These are phyloP conservation scores for Triadica sebifera DNA, from an alignment of 345 rosid genomes.

Conservation along the genomic window DNA sequence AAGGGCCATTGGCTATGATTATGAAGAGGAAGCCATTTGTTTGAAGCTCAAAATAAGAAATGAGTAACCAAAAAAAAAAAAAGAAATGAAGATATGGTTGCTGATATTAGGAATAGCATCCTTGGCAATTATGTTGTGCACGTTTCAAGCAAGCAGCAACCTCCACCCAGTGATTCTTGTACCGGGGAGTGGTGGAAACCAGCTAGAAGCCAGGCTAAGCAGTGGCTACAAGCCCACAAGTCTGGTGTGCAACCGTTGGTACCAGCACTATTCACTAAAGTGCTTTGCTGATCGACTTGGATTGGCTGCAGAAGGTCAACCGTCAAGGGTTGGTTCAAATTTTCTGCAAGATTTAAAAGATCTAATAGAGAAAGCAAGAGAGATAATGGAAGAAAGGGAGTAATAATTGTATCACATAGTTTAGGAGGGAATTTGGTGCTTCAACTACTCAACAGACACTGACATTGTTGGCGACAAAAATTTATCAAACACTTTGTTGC, in stretches of 20 bases:
- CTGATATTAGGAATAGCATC: slow-evolving; percentile 7
- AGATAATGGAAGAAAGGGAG: slow-evolving; percentile 61
- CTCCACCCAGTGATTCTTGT: slow-evolving; percentile 70
- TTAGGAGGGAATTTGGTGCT: slow-evolving; percentile 77
- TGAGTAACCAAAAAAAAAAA: too few species aligned
- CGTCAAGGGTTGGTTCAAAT: slow-evolving; percentile 59
- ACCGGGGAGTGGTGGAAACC: slow-evolving; percentile 90
- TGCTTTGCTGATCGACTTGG: slow-evolving; percentile 79
- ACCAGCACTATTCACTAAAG: slow-evolving; percentile 57
- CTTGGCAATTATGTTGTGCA: slow-evolving; percentile 30
- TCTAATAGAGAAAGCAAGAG: slow-evolving; percentile 58
- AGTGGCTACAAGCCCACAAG: slow-evolving; percentile 52
- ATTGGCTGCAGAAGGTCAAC: slow-evolving; percentile 62
- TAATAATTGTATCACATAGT: slow-evolving; percentile 73
- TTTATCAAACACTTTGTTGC: slow-evolving; percentile 72
- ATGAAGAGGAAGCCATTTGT: background rate
- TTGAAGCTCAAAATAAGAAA: background rate
- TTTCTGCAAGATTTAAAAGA: slow-evolving; percentile 57
- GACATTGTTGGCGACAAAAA: slow-evolving; percentile 57
- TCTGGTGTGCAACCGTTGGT: slow-evolving; percentile 52
- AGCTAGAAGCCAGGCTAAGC: slow-evolving; percentile 69
- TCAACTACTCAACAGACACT: slow-evolving; percentile 60
- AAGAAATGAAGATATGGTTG: slow-evolving; percentile 21
- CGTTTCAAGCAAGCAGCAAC: slow-evolving; percentile 36
- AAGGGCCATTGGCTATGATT: too few species aligned